These are phyloP conservation scores for Prillingera fragicola DNA, from an alignment of 1,284 basidiomycete genomes.

Conservation along the genomic window DNA sequence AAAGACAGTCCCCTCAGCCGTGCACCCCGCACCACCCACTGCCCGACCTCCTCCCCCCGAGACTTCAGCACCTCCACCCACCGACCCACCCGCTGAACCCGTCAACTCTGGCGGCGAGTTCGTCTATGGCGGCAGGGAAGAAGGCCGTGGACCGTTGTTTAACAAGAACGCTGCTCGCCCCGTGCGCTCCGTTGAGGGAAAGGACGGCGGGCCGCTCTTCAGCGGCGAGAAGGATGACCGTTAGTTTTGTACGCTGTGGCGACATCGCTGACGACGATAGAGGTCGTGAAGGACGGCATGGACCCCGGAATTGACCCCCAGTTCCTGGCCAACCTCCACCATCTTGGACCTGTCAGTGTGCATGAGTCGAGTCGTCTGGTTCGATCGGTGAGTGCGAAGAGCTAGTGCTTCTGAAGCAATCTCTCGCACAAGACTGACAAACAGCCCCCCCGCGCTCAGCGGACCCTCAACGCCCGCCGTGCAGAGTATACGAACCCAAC, in stretches of 20 bases:
- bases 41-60: slow-evolving; percentile 9
- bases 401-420: background rate
- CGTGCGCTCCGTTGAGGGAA: no score
- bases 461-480: slow-evolving; percentile 37
- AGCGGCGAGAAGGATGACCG: slow-evolving; percentile 46
- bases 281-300: slow-evolving; percentile 60
- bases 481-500: slow-evolving; percentile 49
- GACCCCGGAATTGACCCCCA: slow-evolving; percentile 74
- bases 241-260: slow-evolving; percentile 16
- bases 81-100: background rate
- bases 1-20: slow-evolving; percentile 37
- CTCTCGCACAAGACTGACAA: background rate
- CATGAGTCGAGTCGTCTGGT: slow-evolving; percentile 56
- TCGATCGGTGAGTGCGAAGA: slow-evolving; percentile 54
- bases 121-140: slow-evolving; percentile 6
- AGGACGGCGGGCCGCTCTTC: slow-evolving; percentile 15
- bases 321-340: slow-evolving; percentile 63
- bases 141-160: background rate
- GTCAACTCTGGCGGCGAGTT: background rate
- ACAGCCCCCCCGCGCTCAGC: slow-evolving; percentile 38
- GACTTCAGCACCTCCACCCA: background rate
- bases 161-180: no score
- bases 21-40: slow-evolving; percentile 3
- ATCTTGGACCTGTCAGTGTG: slow-evolving; percentile 66
- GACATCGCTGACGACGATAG: slow-evolving; percentile 48